A percentile compares a stretch with the other conserved stretches of the same genome.
Conservation (phyloP, 2,329 filamentous ascomycete genomes). For the Trichoderma simmonsii region DNA sequence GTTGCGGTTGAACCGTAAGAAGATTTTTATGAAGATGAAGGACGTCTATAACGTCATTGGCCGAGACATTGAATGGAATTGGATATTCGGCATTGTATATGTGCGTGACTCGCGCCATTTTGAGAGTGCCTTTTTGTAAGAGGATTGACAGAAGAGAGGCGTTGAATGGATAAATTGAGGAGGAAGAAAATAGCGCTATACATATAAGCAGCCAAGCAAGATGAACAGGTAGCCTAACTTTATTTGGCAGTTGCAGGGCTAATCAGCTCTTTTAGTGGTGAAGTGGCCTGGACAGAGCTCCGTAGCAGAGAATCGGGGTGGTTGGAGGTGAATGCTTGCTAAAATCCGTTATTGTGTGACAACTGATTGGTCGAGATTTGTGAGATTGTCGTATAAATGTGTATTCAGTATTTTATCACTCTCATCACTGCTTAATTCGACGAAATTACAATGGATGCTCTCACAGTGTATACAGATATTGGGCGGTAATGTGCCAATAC, state of each 20-base stretch:
- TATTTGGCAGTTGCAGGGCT: neutral
- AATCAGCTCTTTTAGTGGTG: neutral
- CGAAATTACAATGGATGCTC: neutral
- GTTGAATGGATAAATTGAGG: neutral
- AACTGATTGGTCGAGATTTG: neutral
- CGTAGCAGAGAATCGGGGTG: neutral
- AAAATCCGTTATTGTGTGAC: neutral
- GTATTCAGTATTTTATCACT: neutral
- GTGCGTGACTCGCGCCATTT: neutral
- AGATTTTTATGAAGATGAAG: neutral
- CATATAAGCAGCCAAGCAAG: neutral
- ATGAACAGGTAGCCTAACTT: neutral
- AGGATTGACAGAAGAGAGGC: neutral
- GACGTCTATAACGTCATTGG: neutral
- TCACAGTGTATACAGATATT: neutral
- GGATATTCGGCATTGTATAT: neutral
- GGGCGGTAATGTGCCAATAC: neutral
- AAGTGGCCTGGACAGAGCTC: neutral
- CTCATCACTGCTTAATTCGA: neutral
- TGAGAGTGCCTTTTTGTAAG: neutral
- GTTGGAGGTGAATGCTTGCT: neutral
- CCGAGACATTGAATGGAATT: neutral
- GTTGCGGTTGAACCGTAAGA: neutral
- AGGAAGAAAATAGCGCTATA: neutral
- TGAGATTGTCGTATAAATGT: neutral